Percentiles rank a stretch among this genome's conserved stretches.
phyloP scores from a whole-genome alignment of 2,329 filamentous ascomycete genomes.

The Bipolaris zeicola region DNA sequence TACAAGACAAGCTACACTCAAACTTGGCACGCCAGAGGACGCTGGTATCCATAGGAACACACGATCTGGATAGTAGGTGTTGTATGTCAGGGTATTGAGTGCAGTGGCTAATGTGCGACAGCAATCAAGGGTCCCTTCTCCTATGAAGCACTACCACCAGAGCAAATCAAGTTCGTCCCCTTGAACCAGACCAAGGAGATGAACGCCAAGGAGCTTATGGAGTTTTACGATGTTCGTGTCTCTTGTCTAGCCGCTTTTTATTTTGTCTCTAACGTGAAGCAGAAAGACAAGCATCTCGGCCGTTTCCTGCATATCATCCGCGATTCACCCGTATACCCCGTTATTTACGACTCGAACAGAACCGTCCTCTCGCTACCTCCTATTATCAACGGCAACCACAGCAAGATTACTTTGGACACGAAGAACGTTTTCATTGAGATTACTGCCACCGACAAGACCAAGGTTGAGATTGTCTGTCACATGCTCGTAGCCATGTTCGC shows the following conservation, averaged over 20 bases:
- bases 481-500: constrained; percentile 99
- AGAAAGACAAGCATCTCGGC: constrained; percentile 89
- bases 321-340: constrained; percentile 91
- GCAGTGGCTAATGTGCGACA: constrained; percentile 26
- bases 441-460: constrained; percentile 93
- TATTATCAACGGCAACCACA: constrained; percentile 97
- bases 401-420: constrained; percentile 90
- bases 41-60: constrained; percentile 94
- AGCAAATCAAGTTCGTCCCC: constrained; percentile 87
- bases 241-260: neutral
- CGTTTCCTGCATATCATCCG: constrained; percentile 93
- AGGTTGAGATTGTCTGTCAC: constrained; percentile 93
- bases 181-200: constrained; percentile 91
- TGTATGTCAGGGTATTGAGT: neutral
- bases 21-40: constrained; percentile 93
- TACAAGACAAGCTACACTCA: constrained; percentile 97
- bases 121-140: constrained; percentile 90
- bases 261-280: constrained; percentile 25
- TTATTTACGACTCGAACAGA: constrained; percentile 88
- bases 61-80: constrained; percentile 77
- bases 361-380: constrained; percentile 92
- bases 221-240: constrained; percentile 73
- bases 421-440: constrained; percentile 97
- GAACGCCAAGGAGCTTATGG: constrained; percentile 87
- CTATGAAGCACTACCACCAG: constrained; percentile 90